phyloP scores from a whole-genome alignment of 108 stramenopile species.

The Cyclotella choctawhatcheeana region DNA sequence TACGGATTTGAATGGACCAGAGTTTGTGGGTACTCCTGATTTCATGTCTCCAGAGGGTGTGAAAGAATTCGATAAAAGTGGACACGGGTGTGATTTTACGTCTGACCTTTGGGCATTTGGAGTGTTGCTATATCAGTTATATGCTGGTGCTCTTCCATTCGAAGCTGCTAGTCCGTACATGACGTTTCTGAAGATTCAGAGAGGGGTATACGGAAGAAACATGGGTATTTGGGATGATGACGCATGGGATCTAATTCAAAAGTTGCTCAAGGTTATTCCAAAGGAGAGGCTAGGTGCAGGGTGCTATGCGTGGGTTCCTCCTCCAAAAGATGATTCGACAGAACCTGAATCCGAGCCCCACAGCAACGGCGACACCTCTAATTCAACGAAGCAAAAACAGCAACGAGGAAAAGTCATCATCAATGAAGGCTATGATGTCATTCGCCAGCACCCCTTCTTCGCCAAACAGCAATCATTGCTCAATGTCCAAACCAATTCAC shows the following conservation, averaged over 20 bases:
- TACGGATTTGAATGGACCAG: slow-evolving; percentile 96
- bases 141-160: slow-evolving; percentile 81
- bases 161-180: slow-evolving; percentile 87
- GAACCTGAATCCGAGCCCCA: too few species aligned
- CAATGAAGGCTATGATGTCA: slow-evolving; percentile 46
- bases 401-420: slow-evolving; percentile 36
- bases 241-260: slow-evolving; percentile 78
- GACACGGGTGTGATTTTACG: slow-evolving; percentile 52
- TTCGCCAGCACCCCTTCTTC: slow-evolving; percentile 67
- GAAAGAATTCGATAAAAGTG: slow-evolving; percentile 49
- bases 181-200: slow-evolving; percentile 86
- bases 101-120: slow-evolving; percentile 90
- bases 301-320: slow-evolving; percentile 57
- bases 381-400: slow-evolving; percentile 16
- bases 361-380: slow-evolving; percentile 16
- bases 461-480: slow-evolving; percentile 25
- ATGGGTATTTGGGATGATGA: slow-evolving; percentile 79
- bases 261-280: slow-evolving; percentile 68
- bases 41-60: slow-evolving; percentile 98
- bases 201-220: slow-evolving; percentile 55
- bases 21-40: slow-evolving; percentile 99
- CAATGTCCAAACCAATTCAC: slow-evolving; percentile 17
- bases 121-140: slow-evolving; percentile 74
- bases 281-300: slow-evolving; percentile 76
- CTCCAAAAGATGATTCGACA: slow-evolving; percentile 23